Base-by-base conservation (phyloP, 2,329 filamentous ascomycete species). In the Neophaeococcomyces mojaviensis region DNA sequence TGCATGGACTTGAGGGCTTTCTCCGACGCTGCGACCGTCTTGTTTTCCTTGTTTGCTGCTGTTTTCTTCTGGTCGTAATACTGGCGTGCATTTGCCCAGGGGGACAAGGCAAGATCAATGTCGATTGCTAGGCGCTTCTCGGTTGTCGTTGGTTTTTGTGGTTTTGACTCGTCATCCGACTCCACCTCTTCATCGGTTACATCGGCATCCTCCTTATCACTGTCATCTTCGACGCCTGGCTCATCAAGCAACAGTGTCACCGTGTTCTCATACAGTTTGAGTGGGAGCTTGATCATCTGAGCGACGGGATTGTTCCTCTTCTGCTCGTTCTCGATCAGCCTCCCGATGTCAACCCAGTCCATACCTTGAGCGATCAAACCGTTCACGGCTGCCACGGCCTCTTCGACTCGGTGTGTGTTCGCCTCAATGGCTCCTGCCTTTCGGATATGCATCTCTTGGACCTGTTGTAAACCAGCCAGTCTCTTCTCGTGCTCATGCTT, bases 281-380 rank as follows among this genome's bases (percentile, higher is more conserved):
- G 67, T 0, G 92, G 90, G 15, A 94, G 68, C 61, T 85, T 86
- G 59, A 98, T 94, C 36, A 88, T 81, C 48, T 84, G 77, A 1
- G 92, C 92, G 6, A 98, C 88, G 0, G 86, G 79, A 54, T 98
- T 98, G 22, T 79, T 74, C 39, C 82, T 75, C 50, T 73, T 79
- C 62, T 94, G 86, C 62, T 97, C 90, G 54, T 88, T 78, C 61
- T 95, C 88, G 43, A 98, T 86, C 51, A 98, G 69, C 48, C 84
- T 85, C 8, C 79, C 87, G 58, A 97, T 89, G 54, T 96, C 86
- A 9, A 88, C 81, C 92, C 92, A 98, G 58, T 98, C 92, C 88
- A 97, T 97, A 9, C 90, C 90, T 59, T 95, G 88, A 4, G 79
- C 79, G 49, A 98, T 79, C n/a, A 97, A 70, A 1, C 87, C 86